Evolutionary conservation across 1,284 basidiomycete genomes (phyloP).

Genomic region (Polyporus tsugae): DNA sequence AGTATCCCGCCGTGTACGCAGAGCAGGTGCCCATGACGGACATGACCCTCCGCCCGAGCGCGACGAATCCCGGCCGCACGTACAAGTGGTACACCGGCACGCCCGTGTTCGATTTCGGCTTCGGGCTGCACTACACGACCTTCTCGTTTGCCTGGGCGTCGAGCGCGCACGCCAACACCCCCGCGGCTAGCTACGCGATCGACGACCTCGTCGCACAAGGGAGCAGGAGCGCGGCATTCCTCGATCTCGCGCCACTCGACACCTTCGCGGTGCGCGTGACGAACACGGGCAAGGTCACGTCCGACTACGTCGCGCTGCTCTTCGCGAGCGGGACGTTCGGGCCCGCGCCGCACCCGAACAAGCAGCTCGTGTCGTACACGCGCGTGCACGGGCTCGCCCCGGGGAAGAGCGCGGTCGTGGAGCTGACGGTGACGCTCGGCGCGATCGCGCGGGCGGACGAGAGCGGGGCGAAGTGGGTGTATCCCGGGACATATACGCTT

Average conservation of each 20-base stretch:
- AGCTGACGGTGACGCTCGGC: slow-evolving; percentile 56
- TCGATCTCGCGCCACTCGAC: slow-evolving; percentile 57
- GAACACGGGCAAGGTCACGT: slow-evolving; percentile 58
- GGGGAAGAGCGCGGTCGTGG: slow-evolving; percentile 46
- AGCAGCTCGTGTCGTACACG: slow-evolving; percentile 58
- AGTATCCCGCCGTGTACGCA: slow-evolving; percentile 59
- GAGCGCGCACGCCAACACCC: slow-evolving; percentile 42
- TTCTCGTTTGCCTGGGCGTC: slow-evolving; percentile 53
- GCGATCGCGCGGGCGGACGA: slow-evolving; percentile 59
- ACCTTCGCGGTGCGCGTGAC: slow-evolving; percentile 55
- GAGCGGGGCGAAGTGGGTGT: slow-evolving; percentile 56
- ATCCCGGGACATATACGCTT: slow-evolving; percentile 56
- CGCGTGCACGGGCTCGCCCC: slow-evolving; percentile 52
- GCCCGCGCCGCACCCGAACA: slow-evolving; percentile 59
- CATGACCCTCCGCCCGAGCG: slow-evolving; percentile 60
- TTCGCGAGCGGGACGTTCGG: slow-evolving; percentile 58
- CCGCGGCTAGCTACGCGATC: slow-evolving; percentile 3
- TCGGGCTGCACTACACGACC: slow-evolving; percentile 62
- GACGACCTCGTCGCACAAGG: slow-evolving; percentile 42
- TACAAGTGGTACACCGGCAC: slow-evolving; percentile 63
- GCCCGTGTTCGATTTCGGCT: slow-evolving; percentile 61
- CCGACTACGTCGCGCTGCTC: slow-evolving; percentile 64
- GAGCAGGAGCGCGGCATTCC: slow-evolving; percentile 36
- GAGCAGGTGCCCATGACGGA: slow-evolving; percentile 62
- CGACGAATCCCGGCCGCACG: slow-evolving; percentile 59